Base-by-base conservation (phyloP, 441 rosid species). In the Bruguiera hainesii region DNA sequence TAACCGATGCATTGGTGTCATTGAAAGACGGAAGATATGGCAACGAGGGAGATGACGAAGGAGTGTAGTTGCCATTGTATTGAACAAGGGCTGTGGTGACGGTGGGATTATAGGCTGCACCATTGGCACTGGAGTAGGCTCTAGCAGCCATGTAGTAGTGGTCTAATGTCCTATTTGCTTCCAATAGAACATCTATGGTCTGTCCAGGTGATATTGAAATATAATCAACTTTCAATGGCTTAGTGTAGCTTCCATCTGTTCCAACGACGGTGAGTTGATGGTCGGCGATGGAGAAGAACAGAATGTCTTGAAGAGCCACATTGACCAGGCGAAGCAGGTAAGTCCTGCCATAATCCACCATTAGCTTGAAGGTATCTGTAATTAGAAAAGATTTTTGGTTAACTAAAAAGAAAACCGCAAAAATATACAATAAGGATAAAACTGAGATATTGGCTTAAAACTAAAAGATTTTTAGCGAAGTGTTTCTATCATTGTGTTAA, bases 31-130 rank as follows among this genome's bases (percentile, higher is more conserved):
- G 83, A 35, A 83, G 83, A 18, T 35, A 0, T 0, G 94, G 91
- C 23, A 84, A 58, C 18, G 20, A 31, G 49, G 68, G 78, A 7
- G 69, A 23, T 10, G 69, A 51, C 1, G 82, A 50, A n/a, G 75
- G 67, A 9, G 73, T 56, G 50, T 74, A 46, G 9, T 65, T 68
- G 33, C 77, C 78, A 13, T 42, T 51, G 64, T 87, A 87, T 48
- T 81, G 83, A 29, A 85, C 60, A 39, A 74, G 62, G 23, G 85
- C 90, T 0, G 86, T 70, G 33, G 83, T 73, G 33, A 82, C 83
- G 1, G 89, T 73, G 68, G 81, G 77, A 64, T 82, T 74, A 50
- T 42, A 73, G 0, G 3, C 15, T 0, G 66, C 70, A 6, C 37
- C 67, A n/a, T 29, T 16, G 39, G 79, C 59, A 3, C 73, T 66